These are phyloP conservation scores for Suhomyces bolitotheri DNA, from an alignment of 1,139 yeast genomes.

Conservation along the genomic window DNA sequence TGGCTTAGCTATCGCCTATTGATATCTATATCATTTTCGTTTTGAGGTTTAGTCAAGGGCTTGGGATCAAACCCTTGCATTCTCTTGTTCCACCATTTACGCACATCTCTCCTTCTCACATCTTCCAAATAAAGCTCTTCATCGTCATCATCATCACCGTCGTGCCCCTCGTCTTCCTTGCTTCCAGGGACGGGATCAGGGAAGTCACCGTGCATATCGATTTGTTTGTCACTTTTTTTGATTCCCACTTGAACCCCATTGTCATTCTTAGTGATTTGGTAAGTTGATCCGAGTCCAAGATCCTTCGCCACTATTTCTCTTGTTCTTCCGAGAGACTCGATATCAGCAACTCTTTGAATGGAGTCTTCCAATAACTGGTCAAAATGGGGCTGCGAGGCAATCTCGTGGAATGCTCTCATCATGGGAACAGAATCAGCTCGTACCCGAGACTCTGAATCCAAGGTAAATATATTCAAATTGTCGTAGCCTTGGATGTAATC, in stretches of 20 bases:
- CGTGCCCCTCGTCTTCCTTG: constrained; percentile 18
- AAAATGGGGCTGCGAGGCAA: constrained; percentile 70
- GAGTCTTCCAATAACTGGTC: constrained; percentile 70
- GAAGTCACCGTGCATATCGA: constrained; percentile 24
- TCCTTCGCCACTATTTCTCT: constrained; percentile 78
- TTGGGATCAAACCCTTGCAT: constrained; percentile 26
- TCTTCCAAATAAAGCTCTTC: constrained; percentile 42
- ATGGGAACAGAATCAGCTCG: constrained; percentile 82
- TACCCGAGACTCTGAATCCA: constrained; percentile 73
- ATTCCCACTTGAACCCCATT: constrained; percentile 15
- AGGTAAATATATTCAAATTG: constrained; percentile 73
- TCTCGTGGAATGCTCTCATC: constrained; percentile 88
- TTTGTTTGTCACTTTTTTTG: constrained; percentile 22
- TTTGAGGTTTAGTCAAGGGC: neutral
- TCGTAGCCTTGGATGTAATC: constrained; percentile 78
- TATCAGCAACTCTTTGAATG: constrained; percentile 68
- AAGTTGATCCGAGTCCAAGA: constrained; percentile 54
- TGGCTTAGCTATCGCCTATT: constrained; percentile 2
- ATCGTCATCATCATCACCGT: constrained; percentile 35
- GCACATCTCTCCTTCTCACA: constrained; percentile 36
- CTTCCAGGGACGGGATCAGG: constrained; percentile 18
- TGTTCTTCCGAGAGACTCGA: constrained; percentile 79
- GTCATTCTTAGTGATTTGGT: constrained; percentile 25
- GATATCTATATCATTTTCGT: constrained; percentile 6
- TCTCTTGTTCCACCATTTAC: constrained; percentile 50